Evolutionary conservation across 257 asterid genomes (phyloP), one percentile per base, ranked within the genome.

Genomic region (Thymus mandschuricus): DNA sequence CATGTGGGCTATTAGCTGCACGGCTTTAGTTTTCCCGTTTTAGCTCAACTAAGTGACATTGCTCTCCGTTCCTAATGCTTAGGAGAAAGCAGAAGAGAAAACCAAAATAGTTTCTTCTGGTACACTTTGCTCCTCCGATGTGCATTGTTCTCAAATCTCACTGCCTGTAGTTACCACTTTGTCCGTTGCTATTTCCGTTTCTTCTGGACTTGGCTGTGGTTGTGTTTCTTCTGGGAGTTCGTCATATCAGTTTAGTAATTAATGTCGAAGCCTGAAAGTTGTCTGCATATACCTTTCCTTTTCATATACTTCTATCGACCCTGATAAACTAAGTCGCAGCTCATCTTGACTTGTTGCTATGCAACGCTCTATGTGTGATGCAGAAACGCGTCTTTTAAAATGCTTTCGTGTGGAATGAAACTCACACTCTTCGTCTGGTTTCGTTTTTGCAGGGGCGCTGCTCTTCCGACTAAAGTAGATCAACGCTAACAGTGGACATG

Each of bases 391-490:
- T 51, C 30, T 51, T n/a, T 46, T n/a, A 33, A 3, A 6, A 43
- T 10, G 35, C 4, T 28, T 15, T 15, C 11, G 58, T 15, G 27
- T 13, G 10, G 55, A 65, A 46, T n/a, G 9, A 64, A 64, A 77
- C 71, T 49, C 41, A 56, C 61, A 1, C 45, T 38, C 43, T 51
- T 62, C 33, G 51, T 57, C 54, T 70, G 77, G 52, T 77, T 45
- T 44, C 30, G 35, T 51, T 34, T 75, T 38, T 74, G 28, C 85
- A 90, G 96, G 91, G 76, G 78, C 46, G 78, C 75, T 65, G 68
- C 82, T 70, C 78, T 84, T 50, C 41, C 80, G 15, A 78, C 85
- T 21, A 80, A 81, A 66, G 83, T 79, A 52, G 87, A 84, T 56
- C 72, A 62, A 77, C 80, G 88, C 75, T 80, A 81, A 77, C 63